Conservation (phyloP, 495 filamentous ascomycete species). For the Aspergillus saccharolyticus region DNA sequence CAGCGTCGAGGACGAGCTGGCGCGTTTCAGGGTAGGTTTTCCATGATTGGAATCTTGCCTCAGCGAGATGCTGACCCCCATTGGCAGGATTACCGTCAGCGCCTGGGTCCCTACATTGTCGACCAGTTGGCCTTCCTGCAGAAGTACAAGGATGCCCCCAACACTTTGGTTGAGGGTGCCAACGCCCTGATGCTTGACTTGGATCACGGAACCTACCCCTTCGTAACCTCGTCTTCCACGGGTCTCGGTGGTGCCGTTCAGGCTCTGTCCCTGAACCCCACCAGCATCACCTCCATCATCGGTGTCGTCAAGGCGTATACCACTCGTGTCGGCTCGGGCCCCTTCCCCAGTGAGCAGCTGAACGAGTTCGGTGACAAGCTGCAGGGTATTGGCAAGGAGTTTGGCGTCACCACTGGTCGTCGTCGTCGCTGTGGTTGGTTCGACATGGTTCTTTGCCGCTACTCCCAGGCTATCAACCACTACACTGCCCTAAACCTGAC, state of each 20-base stretch:
- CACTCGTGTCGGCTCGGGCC: conserved; percentile 71
- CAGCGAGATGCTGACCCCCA: conserved; percentile 2
- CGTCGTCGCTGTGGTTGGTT: conserved; percentile 84
- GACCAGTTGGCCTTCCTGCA: conserved; percentile 53
- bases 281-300: conserved; percentile 56
- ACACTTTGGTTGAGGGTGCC: conserved; percentile 80
- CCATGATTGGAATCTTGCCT: neutral
- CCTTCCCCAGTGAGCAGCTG: conserved; percentile 78
- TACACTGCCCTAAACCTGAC: conserved; percentile 79
- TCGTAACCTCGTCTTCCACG: conserved; percentile 75
- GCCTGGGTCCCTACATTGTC: conserved; percentile 63
- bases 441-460: conserved; percentile 80
- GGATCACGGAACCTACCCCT: conserved; percentile 78
- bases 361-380: conserved; percentile 61
- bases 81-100: conserved; percentile 56
- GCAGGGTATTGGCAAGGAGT: conserved; percentile 59
- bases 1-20: conserved; percentile 76
- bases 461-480: conserved; percentile 66
- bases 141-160: conserved; percentile 49
- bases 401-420: conserved; percentile 81
- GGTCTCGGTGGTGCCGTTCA: conserved; percentile 72
- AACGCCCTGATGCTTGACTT: conserved; percentile 81
- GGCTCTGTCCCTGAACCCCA: conserved; percentile 52
- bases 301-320: conserved; percentile 85
- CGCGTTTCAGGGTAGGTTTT: conserved; percentile 50